Conservation (phyloP, 768 basidiomycete genomes). For the Podaxis rugospora region DNA sequence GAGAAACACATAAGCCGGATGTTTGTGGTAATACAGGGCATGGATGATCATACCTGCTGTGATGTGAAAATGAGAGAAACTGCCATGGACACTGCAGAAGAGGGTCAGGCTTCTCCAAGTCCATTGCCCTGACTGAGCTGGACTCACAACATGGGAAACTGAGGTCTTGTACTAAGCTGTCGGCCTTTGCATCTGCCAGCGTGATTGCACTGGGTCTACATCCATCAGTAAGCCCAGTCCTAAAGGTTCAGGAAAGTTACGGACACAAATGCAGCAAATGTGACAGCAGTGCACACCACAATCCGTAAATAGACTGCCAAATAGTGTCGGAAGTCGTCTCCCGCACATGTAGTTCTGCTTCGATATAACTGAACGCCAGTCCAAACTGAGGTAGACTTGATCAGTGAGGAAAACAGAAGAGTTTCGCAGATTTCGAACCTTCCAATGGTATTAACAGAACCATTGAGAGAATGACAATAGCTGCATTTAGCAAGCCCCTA, state of each 20-base stretch:
- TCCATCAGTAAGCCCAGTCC: not conserved
- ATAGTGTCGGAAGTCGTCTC: constrained; percentile 5
- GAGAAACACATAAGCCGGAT: not conserved
- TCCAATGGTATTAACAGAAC: constrained; percentile 5
- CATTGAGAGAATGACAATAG: constrained; percentile 3
- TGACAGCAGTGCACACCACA: not conserved
- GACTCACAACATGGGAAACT: constrained; percentile 6
- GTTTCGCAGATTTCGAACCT: not conserved
- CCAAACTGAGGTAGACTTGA: not conserved
- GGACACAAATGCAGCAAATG: constrained; percentile 1
- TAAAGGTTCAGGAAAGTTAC: not conserved
- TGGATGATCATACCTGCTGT: not conserved
- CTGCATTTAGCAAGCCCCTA: constrained; percentile 2
- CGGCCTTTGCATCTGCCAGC: not conserved
- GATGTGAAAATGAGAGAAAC: constrained; percentile 5
- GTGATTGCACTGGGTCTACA: constrained; percentile 1
- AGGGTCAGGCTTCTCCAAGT: not conserved
- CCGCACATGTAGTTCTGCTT: not conserved
- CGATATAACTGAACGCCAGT: constrained; percentile 6
- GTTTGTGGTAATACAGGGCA: not conserved
- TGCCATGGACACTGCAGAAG: not conserved
- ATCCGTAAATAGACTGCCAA: constrained; percentile 6
- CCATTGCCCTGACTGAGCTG: not conserved
- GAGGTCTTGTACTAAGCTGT: constrained; percentile 3
- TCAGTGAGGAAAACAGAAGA: not conserved